Conservation (phyloP, 1,284 basidiomycete genomes). For the Leccinum fallax region DNA sequence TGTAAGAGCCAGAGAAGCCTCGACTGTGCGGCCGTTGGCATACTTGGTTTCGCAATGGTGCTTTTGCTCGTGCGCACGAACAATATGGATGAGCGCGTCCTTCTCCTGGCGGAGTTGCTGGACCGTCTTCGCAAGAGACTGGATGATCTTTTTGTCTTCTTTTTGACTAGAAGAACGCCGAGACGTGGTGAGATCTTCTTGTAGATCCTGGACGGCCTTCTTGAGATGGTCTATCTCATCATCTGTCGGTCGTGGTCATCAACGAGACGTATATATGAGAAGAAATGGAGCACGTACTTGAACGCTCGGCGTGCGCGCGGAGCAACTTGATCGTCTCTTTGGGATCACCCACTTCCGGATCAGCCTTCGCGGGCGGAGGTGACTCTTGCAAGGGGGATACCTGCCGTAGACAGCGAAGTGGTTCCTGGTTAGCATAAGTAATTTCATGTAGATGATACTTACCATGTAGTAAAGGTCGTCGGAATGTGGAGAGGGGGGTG, state of each 20-base stretch:
- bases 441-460: background rate
- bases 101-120: background rate
- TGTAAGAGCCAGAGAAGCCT: background rate
- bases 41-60: background rate
- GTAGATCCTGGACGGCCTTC: background rate
- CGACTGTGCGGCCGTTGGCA: background rate
- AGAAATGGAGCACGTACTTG: background rate
- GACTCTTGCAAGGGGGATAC: background rate
- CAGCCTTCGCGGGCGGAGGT: background rate
- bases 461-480: background rate
- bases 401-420: background rate
- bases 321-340: background rate
- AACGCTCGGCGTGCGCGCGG: background rate
- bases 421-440: background rate
- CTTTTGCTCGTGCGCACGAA: conserved; percentile 1
- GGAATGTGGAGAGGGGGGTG: background rate
- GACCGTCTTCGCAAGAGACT: background rate
- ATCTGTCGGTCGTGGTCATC: background rate
- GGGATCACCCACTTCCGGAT: background rate
- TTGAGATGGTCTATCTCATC: background rate
- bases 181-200: background rate
- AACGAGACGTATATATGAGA: background rate
- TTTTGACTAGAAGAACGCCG: background rate
- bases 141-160: background rate
- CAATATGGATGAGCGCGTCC: background rate